Evolutionary conservation across 192 early-diverging fungal species (phyloP).

Genomic region (Mortierella claussenii): DNA sequence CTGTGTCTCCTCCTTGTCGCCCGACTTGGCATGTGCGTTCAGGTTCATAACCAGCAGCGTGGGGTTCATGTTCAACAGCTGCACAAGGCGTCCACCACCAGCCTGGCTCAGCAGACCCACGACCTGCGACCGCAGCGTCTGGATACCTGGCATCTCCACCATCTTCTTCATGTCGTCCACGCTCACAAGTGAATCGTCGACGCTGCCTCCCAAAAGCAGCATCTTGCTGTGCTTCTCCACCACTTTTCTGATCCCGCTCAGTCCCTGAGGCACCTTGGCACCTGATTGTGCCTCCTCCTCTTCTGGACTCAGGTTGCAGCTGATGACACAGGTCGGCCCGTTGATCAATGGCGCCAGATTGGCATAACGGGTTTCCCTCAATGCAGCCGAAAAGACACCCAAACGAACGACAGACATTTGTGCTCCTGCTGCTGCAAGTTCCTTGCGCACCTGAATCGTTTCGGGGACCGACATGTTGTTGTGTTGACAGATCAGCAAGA

Average conservation of each 20-base stretch:
- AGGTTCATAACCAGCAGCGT: slow-evolving; percentile 51
- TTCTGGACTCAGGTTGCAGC: slow-evolving; percentile 55
- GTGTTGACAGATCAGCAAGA: slow-evolving; percentile 66
- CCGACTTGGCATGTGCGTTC: slow-evolving; percentile 50
- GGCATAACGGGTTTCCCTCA: slow-evolving; percentile 56
- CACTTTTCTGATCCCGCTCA: slow-evolving; percentile 52
- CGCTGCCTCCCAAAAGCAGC: slow-evolving; percentile 64
- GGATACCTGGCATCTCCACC: slow-evolving; percentile 59
- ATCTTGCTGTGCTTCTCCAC: slow-evolving; percentile 66
- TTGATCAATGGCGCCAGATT: slow-evolving; percentile 61
- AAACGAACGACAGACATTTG: slow-evolving; percentile 58
- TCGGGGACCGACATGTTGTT: slow-evolving; percentile 70
- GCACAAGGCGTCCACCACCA: slow-evolving; percentile 55
- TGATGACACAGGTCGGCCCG: slow-evolving; percentile 65
- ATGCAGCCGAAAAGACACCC: slow-evolving; percentile 58
- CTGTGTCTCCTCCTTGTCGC: slow-evolving; percentile 14
- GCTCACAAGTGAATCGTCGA: slow-evolving; percentile 63
- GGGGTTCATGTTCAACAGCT: slow-evolving; percentile 54
- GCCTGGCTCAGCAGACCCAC: slow-evolving; percentile 59
- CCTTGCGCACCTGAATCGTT: slow-evolving; percentile 59
- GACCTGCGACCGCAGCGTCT: slow-evolving; percentile 57
- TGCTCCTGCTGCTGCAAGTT: slow-evolving; percentile 43
- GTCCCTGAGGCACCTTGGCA: slow-evolving; percentile 40
- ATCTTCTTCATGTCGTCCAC: slow-evolving; percentile 60
- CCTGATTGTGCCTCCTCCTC: slow-evolving; percentile 45